Evolutionary conservation across 768 basidiomycete genomes (phyloP), one percentile per base, ranked within the genome.

Genomic region (Crassisporium funariophilum): DNA sequence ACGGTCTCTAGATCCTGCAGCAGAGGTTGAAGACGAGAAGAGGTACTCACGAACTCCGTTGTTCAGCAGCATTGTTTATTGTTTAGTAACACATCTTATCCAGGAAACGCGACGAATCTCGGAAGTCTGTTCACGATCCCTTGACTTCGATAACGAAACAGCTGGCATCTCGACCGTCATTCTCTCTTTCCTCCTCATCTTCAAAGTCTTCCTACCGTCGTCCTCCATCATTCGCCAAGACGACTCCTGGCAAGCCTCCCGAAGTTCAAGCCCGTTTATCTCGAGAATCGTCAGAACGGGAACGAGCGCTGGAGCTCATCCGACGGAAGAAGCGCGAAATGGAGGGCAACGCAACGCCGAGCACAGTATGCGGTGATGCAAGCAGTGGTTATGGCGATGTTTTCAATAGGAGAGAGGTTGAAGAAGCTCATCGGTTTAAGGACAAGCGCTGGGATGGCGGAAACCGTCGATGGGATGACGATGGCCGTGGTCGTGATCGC

Each of bases 231-330:
- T 62, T 38, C 50, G 23, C 43, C 46, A 33, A 49, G 38, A 43
- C 66, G 13, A 45, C 47, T 38, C 50, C 50, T 37, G 35, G 64
- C 62, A 41, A 62, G 25, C 69, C 66, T 11, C 67, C 74, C 0
- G 75, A 78, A 46, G 73, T 81, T 0, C 75, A 77, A 21, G 79
- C 78, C 4, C 83, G 89, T 3, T 66, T 88, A 7, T 69, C 68
- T n/a, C 82, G 89, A 20, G 89, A 91, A 65, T 81, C 82, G 0
- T 78, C 83, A 1, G 89, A 91, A 62, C 79, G 88, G 4, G 78
- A 84, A 55, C 82, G 89, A 0, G 88, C 89, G 0, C 66, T 80
- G n/a, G 86, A 77, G 6, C 81, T 91, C 21, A 82, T 90, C 16
- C 72, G 72, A 43, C 73, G 84, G 31, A 86, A 80, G 67, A 78